Evolutionary conservation across 1,139 yeast species (phyloP), one percentile per base, ranked within the genome.

Genomic region (Zygoascus meyerae): DNA sequence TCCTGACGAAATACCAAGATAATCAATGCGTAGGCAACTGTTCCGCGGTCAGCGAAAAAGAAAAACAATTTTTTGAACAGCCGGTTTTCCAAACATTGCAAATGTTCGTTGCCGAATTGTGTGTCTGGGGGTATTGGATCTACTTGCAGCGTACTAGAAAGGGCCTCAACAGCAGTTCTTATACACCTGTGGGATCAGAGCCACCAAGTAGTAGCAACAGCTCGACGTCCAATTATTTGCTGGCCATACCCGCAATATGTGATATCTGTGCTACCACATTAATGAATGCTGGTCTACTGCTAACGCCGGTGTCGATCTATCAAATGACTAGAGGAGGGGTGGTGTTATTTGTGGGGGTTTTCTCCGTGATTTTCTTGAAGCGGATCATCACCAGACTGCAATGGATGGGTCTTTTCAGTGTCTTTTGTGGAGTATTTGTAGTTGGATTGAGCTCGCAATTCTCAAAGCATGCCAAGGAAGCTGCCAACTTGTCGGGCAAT

Each of bases 321-420:
- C 95, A 86, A 62, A 86, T 86, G 95, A 80, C 84, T 11, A 71
- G 95, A 54, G 95, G 95, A 3, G 77, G 90, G 0, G 69, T 85
- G 42, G 87, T 85, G 38, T 67, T 86, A 39, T 84, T 83, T 67
- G 95, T 85, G 30, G 95, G 90, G 1, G 64, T 81, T 15, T 74
- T 84, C 58, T 81, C 89, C 14, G 82, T 83, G 15, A 34, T 81
- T 0, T 83, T 83, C 57, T 72, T 86, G 55, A 72, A 75, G 47
- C 73, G 78, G 45, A 68, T 62, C 18, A 78, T 85, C 44, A 69
- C 80, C 26, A 72, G 75, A 51, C 64, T 80, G 39, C 92, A 85
- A 60, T 85, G 95, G 95, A 53, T 73, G 8, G 77, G 87, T 2
- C 71, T 86, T 47, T 57, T 72, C 11, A 57, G 78, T 16, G 89